phyloP scores from a whole-genome alignment of 257 asterid genomes.

The Cynanchum wilfordii region DNA sequence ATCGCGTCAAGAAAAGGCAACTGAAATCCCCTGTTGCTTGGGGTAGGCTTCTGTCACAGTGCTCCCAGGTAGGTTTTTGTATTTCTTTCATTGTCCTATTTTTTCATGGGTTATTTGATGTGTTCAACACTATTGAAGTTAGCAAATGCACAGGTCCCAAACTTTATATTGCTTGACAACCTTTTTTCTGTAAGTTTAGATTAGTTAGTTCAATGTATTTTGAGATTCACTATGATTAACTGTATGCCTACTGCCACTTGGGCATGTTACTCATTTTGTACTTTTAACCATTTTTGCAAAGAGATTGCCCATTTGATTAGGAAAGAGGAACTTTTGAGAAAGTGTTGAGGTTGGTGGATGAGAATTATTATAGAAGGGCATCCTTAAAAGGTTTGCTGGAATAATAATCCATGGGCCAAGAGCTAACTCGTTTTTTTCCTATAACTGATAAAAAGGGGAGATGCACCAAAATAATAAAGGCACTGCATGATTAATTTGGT shows the following conservation, averaged over 20 bases:
- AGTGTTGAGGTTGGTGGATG: not conserved
- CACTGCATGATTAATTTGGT: not conserved
- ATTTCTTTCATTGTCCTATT: not conserved
- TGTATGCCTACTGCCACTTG: not conserved
- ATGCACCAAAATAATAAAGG: not conserved
- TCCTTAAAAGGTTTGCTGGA: not conserved
- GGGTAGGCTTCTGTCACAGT: conserved; percentile 82
- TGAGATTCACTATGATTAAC: too few species aligned
- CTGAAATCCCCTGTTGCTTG: conserved; percentile 62
- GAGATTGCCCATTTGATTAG: not conserved
- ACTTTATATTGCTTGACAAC: not conserved
- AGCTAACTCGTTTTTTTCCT: not conserved
- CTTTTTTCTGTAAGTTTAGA: too few species aligned
- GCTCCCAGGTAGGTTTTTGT: conserved; percentile 44
- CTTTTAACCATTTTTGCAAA: too few species aligned
- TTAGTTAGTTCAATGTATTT: too few species aligned
- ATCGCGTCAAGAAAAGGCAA: conserved; percentile 48
- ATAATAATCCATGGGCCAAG: not conserved
- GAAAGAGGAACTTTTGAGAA: not conserved
- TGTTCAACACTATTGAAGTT: not conserved
- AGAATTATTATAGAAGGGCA: not conserved
- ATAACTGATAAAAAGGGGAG: not conserved
- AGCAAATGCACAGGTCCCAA: not conserved
- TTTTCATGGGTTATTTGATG: not conserved
- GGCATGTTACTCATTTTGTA: not conserved